Evolutionary conservation across 78 protist species (phyloP).

Genomic region (Isochrysis galbana): DNA sequence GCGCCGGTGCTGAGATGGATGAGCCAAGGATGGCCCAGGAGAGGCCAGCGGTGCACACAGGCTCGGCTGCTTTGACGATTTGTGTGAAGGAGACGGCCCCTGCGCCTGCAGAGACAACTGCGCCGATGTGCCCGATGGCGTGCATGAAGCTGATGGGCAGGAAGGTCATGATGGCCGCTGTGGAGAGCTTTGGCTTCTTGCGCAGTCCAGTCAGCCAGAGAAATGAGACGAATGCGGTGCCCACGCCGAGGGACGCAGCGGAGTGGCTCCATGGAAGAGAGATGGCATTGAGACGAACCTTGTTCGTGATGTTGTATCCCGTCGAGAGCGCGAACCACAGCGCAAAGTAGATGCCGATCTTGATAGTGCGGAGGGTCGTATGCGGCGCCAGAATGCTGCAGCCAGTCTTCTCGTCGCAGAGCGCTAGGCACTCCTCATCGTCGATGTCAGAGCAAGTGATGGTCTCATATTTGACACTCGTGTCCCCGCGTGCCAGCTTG

Average conservation of each 20-base stretch:
- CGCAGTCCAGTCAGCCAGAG: background rate
- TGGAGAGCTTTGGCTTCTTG: background rate
- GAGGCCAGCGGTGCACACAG: background rate
- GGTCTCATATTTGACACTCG: background rate
- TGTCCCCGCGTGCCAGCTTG: background rate
- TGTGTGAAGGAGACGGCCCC: conserved; percentile 22
- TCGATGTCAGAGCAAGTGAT: background rate
- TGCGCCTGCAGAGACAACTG: background rate
- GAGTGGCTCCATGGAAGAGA: conserved; percentile 10
- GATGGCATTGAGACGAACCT: background rate
- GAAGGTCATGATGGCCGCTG: background rate
- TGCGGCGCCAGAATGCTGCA: background rate
- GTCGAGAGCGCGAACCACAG: conserved; percentile 4
- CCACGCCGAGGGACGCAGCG: background rate
- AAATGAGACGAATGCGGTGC: background rate
- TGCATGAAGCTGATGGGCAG: background rate
- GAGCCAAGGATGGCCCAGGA: background rate
- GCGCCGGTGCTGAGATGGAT: background rate
- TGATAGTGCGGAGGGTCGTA: background rate
- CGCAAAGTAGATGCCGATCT: background rate
- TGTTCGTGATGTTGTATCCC: conserved; percentile 11
- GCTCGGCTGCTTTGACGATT: background rate
- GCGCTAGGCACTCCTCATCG: background rate
- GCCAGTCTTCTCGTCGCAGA: conserved; percentile 8
- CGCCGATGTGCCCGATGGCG: background rate